Evolutionary conservation across 1,139 yeast genomes (phyloP), one percentile per base, ranked within the genome.

Genomic region (Sugiyamaella castrensis): DNA sequence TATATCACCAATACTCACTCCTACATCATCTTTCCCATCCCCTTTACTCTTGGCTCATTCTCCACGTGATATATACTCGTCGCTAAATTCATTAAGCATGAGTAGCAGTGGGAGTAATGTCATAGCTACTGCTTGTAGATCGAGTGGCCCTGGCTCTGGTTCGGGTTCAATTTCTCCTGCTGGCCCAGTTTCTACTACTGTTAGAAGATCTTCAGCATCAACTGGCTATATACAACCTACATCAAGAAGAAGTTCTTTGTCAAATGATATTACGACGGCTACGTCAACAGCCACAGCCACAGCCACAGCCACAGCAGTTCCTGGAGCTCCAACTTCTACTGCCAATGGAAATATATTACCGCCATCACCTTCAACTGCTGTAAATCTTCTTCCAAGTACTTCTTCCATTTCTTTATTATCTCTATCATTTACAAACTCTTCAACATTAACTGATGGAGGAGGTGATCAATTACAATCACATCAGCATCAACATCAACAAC

Each of bases 381-480:
- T 44, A 30, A 34, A 42, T 15, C 41, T 56, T 13, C 50, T 56
- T 8, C 59, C 59, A 30, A 52, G 57, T 43, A 56, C 59, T 2
- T 57, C 60, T 3, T 48, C 59, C 15, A 57, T 57, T 10, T 57
- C 60, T 2, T 44, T 57, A 30, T 48, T 57, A 31, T 55, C 58
- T n/a, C 48, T 57, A 31, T 57, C 60, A 13, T 54, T 54, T 40
- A 45, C 51, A 31, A 46, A 45, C 11, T 37, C 49, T 4, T 38
- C 53, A 9, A 10, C 44, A 19, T 4, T 19, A 19, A 3, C 24
- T 5, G 38, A 16, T 7, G 50, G 39, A 19, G 42, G 37, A 1
- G 24, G 40, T 13, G 43, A 15, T 35, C 26, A 33, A 27, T 37
- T 24, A 39, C 47, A 36, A 33, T 29, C 19, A 11, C 37, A 37